Percentiles rank a stretch among this genome's conserved stretches.
These are phyloP conservation scores for Globisporangium radiosum DNA, from an alignment of 352 stramenopile genomes.

Conservation along the genomic window DNA sequence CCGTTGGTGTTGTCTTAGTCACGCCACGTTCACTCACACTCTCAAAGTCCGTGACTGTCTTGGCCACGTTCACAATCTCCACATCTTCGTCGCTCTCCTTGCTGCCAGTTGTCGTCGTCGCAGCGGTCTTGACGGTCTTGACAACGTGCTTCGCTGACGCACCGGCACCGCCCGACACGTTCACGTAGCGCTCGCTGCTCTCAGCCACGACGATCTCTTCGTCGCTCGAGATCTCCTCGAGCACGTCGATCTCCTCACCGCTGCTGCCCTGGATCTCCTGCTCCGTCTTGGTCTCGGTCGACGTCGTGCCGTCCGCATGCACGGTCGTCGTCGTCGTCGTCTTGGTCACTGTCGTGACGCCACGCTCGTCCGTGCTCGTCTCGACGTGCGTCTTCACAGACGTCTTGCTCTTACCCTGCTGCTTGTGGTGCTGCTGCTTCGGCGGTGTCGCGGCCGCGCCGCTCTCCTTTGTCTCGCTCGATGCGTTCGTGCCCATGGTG, in stretches of 20 bases:
- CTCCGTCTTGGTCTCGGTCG: slow-evolving; percentile 8
- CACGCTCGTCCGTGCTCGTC: slow-evolving; percentile 8
- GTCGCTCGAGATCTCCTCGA: slow-evolving; percentile 13
- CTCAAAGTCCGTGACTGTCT: slow-evolving; percentile 14
- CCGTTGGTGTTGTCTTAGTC: not conserved
- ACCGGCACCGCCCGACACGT: slow-evolving; percentile 1
- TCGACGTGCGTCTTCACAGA: slow-evolving; percentile 11
- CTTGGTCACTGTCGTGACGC: slow-evolving; percentile 10
- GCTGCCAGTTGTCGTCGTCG: too few relatives aligned
- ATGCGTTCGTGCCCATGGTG: slow-evolving; percentile 13
- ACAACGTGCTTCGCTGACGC: not conserved
- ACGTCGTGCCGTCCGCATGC: slow-evolving; percentile 12
- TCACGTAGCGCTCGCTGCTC: slow-evolving; percentile 8
- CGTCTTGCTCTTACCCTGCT: not conserved
- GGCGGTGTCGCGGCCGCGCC: not conserved
- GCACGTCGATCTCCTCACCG: slow-evolving; percentile 7
- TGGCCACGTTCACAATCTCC: slow-evolving; percentile 8
- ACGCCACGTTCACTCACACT: slow-evolving; percentile 11
- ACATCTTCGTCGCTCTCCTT: slow-evolving; percentile 1
- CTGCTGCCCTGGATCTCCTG: slow-evolving; percentile 15
- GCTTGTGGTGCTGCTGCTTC: not conserved
- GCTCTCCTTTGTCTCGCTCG: slow-evolving; percentile 8
- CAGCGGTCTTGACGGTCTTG: not conserved
- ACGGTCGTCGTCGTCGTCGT: slow-evolving; percentile 12
- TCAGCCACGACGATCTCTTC: slow-evolving; percentile 8